Conservation (phyloP, 2,329 filamentous ascomycete species). For the Leptographium wingfieldii region DNA sequence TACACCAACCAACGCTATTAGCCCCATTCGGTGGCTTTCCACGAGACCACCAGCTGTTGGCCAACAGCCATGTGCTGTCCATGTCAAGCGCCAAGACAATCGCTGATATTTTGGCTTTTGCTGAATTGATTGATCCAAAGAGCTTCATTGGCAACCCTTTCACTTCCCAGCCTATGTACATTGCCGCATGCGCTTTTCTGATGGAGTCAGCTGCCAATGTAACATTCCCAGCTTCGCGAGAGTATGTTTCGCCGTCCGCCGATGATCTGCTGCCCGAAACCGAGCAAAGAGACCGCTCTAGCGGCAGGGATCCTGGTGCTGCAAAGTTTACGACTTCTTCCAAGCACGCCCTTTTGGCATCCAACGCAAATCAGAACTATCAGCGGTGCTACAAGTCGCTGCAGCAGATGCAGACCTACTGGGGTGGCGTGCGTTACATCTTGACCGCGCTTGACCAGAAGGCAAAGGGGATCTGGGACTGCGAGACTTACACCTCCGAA, state of each 20-base stretch:
- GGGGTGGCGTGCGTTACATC: conserved; percentile 80
- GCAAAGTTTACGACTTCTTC: conserved; percentile 21
- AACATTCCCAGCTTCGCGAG: conserved; percentile 51
- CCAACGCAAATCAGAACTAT: conserved; percentile 76
- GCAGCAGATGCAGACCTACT: conserved; percentile 69
- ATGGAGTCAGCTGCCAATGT: conserved; percentile 67
- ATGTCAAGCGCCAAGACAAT: conserved; percentile 90
- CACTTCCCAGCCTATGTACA: conserved; percentile 82
- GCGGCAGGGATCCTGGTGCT: not conserved
- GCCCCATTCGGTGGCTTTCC: conserved; percentile 54
- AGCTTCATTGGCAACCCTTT: conserved; percentile 83
- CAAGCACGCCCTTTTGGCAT: conserved; percentile 65
- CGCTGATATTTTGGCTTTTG: conserved; percentile 76
- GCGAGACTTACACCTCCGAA: conserved; percentile 52
- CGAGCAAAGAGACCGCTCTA: not conserved
- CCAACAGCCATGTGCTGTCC: conserved; percentile 67
- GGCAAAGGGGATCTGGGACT: conserved; percentile 75
- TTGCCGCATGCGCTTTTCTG: conserved; percentile 78
- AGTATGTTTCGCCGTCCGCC: conserved; percentile 32
- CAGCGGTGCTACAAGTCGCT: conserved; percentile 76
- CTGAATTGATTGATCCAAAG: conserved; percentile 72
- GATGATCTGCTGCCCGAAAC: not conserved
- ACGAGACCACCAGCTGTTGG: conserved; percentile 56
- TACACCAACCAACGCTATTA: conserved; percentile 73
- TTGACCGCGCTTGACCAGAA: conserved; percentile 78